Base-by-base conservation (phyloP, 192 early-diverging fungal genomes). In the Backusella liffmaniae region DNA sequence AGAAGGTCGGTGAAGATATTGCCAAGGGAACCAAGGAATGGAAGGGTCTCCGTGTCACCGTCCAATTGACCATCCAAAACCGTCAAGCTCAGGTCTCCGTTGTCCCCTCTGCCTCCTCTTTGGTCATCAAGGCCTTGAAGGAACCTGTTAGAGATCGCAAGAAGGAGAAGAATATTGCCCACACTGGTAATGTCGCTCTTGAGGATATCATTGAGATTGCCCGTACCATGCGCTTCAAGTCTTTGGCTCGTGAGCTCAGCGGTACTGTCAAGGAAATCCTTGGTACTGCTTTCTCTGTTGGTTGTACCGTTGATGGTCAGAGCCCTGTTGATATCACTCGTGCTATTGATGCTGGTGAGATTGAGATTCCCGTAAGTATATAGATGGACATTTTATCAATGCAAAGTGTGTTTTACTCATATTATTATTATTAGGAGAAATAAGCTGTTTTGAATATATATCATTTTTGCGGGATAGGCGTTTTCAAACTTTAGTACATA, bases 121-220 rank as follows among this genome's bases (percentile, higher is more conserved):
- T 99, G 69, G 94, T 99, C 82, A 96, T 99, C 88, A 86, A 90
- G 84, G 97, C 97, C 75, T 88, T 99, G 69, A 98, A 97, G 91
- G 97, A 99, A 90, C 93, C 96, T 66, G 89, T 91, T 23, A 88
- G 97, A 74, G 97, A 99, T 84, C 88, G 91, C 85, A 99, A 99
- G 93, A 99, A 99, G 95, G 97, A 99, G 88, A 99, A 99, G 94
- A 99, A 99, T 93, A 96, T 98, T 85, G 91, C 96, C 87, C 96
- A 98, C 91, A 88, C 82, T 80, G 97, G 97, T 77, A 98, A 98
- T 92, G 86, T 98, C 80, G 86, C 94, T 66, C 82, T 99, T 44
- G 92, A 97, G 85, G 92, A 95, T 73, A 89, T 99, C 73, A 92
- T 96, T 79, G 95, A 96, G 77, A 89, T 99, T 83, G 97, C 97